phyloP scores from a whole-genome alignment of 2,329 filamentous ascomycete genomes.

The Cladophialophora bantiana region DNA sequence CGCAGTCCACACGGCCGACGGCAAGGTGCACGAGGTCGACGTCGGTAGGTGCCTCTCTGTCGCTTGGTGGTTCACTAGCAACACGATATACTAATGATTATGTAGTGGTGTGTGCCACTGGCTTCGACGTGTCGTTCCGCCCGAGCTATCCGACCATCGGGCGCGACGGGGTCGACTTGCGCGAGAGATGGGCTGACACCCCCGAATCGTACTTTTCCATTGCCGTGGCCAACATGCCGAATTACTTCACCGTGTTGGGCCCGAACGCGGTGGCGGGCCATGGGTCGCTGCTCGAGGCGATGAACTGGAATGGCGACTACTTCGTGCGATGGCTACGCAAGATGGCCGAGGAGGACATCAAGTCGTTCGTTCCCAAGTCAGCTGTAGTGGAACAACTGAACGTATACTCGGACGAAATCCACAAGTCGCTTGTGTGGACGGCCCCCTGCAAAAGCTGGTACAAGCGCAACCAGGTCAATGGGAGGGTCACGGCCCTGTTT shows the following conservation, averaged over 20 bases:
- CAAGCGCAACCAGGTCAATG: conserved; percentile 27
- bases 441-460: conserved; percentile 33
- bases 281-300: conserved; percentile 40
- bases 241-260: conserved; percentile 46
- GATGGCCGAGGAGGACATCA: conserved; percentile 45
- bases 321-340: conserved; percentile 45
- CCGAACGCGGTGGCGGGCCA: conserved; percentile 43
- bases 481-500: conserved; percentile 30
- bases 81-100: no score
- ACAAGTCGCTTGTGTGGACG: conserved; percentile 43
- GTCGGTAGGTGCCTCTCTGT: conserved; percentile 13
- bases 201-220: conserved; percentile 43
- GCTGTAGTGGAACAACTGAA: conserved; percentile 44
- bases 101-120: conserved; percentile 49
- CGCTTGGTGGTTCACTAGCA: no score
- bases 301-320: conserved; percentile 42
- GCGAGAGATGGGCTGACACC: conserved; percentile 41
- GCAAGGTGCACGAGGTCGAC: conserved; percentile 40
- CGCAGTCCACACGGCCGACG: conserved; percentile 43
- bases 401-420: conserved; percentile 45
- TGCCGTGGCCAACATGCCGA: conserved; percentile 42
- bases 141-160: conserved; percentile 48
- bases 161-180: conserved; percentile 40
- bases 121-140: conserved; percentile 49
- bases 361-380: conserved; percentile 41